Evolutionary conservation across 2,329 filamentous ascomycete species (phyloP).

Genomic region (Raffaelea ambrosiae): DNA sequence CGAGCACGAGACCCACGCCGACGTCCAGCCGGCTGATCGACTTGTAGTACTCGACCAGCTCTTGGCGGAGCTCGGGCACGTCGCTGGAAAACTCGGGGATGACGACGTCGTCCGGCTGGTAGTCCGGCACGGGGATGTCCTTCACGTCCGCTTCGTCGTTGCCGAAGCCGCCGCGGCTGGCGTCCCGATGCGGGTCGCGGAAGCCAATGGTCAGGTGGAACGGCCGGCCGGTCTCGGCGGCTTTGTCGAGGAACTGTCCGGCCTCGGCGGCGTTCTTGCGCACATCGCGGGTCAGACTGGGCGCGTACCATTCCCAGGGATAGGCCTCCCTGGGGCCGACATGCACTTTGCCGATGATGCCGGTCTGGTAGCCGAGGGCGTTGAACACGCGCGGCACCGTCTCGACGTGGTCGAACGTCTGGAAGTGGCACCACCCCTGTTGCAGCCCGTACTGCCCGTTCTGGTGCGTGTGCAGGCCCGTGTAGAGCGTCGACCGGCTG

Average conservation of each 20-base stretch:
- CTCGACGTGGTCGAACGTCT: slow-evolving; percentile 33
- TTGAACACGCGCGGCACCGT: slow-evolving; percentile 30
- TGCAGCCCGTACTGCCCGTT: slow-evolving; percentile 38
- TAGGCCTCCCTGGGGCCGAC: slow-evolving; percentile 31
- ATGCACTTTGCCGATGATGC: slow-evolving; percentile 39
- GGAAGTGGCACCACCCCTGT: slow-evolving; percentile 29
- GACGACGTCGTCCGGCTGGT: slow-evolving; percentile 23
- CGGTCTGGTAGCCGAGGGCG: slow-evolving; percentile 31
- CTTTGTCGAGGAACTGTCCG: slow-evolving; percentile 27
- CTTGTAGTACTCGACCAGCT: slow-evolving; percentile 33
- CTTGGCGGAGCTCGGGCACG: slow-evolving; percentile 27
- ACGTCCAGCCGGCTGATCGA: slow-evolving; percentile 32
- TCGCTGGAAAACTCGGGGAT: slow-evolving; percentile 33
- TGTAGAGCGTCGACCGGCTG: slow-evolving; percentile 38
- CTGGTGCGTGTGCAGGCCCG: slow-evolving; percentile 38
- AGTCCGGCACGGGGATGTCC: slow-evolving; percentile 9
- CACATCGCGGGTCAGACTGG: slow-evolving; percentile 35
- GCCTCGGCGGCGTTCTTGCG: slow-evolving; percentile 28
- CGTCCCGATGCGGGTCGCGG: slow-evolving; percentile 36
- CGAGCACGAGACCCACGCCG: slow-evolving; percentile 30
- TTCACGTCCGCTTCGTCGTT: slow-evolving; percentile 25
- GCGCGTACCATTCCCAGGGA: slow-evolving; percentile 30
- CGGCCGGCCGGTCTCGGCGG: slow-evolving; percentile 17
- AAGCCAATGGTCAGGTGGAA: slow-evolving; percentile 39
- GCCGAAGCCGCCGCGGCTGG: slow-evolving; percentile 31